A percentile compares a stretch with the other conserved stretches of the same genome.
These are phyloP conservation scores for Paramyrothecium sp. DNA, from an alignment of 2,329 filamentous ascomycete species.

Conservation along the genomic window DNA sequence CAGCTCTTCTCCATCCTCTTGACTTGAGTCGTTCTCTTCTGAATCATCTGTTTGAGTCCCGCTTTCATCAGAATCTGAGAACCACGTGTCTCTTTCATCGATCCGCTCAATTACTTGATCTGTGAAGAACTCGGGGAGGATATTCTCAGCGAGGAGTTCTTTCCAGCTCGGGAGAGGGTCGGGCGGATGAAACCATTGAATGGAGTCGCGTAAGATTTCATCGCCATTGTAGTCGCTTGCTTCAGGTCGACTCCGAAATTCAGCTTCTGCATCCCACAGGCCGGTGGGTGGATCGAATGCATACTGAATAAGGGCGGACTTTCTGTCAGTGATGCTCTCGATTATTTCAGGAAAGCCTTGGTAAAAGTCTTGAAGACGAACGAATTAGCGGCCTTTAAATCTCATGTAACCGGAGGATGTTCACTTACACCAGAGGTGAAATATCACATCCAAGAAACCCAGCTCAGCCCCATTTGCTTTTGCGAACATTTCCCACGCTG, in stretches of 20 bases:
- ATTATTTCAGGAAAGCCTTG: neutral
- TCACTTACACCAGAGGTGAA: too few species aligned
- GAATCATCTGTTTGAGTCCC: neutral
- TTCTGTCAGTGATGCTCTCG: neutral
- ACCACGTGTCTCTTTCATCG: neutral
- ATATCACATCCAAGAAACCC: too few species aligned
- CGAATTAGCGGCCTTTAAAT: neutral
- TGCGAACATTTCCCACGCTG: neutral
- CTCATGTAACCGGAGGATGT: neutral
- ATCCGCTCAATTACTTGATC: neutral
- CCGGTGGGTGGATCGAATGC: neutral
- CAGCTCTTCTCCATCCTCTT: neutral
- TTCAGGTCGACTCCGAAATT: neutral
- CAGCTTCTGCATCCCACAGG: neutral
- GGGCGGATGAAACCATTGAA: neutral
- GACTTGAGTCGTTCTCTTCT: neutral
- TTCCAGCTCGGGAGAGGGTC: neutral
- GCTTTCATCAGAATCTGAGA: neutral
- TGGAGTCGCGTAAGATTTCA: neutral
- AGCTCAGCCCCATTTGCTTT: too few species aligned
- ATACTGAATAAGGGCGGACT: neutral
- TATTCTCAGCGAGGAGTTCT: neutral
- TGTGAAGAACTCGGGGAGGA: neutral
- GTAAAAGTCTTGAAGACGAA: neutral
- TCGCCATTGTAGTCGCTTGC: neutral